A percentile compares a stretch with the other conserved stretches of the same genome.
phyloP scores from a whole-genome alignment of 2,329 filamentous ascomycete species.

The Epichloe glyceriae region DNA sequence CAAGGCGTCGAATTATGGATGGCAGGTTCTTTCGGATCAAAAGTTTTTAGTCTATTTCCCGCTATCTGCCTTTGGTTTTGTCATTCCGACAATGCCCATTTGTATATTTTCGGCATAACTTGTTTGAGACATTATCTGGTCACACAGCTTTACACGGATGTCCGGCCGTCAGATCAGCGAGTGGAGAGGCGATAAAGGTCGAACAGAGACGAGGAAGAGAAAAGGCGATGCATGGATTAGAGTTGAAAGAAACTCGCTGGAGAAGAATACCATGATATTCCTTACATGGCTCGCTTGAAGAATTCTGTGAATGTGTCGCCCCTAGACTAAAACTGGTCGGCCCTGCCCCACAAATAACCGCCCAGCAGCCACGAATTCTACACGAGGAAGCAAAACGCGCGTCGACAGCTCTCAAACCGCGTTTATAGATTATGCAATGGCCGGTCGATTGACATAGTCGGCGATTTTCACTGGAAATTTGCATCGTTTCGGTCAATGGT shows the following conservation, averaged over 20 bases:
- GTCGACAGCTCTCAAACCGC: background rate
- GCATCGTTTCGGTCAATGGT: background rate
- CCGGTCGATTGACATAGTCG: background rate
- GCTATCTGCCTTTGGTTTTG: background rate
- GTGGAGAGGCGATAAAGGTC: background rate
- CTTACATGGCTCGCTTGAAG: background rate
- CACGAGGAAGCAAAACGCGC: background rate
- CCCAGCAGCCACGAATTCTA: background rate
- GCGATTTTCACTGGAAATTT: background rate
- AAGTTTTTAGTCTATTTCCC: constrained; percentile 1
- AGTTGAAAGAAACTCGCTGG: background rate
- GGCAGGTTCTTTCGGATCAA: background rate
- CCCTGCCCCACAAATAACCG: background rate
- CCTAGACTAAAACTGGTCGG: too few relatives aligned
- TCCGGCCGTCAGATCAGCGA: background rate
- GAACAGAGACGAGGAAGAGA: background rate
- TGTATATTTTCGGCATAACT: constrained; percentile 2
- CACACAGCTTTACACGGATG: background rate
- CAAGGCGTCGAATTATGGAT: constrained; percentile 1
- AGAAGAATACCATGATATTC: background rate
- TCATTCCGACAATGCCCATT: background rate
- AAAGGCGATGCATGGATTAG: background rate
- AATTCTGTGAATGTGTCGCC: too few relatives aligned
- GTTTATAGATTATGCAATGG: background rate
- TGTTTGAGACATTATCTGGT: background rate